phyloP scores from a whole-genome alignment of 2,329 filamentous ascomycete genomes.

The Diplodia seriata region DNA sequence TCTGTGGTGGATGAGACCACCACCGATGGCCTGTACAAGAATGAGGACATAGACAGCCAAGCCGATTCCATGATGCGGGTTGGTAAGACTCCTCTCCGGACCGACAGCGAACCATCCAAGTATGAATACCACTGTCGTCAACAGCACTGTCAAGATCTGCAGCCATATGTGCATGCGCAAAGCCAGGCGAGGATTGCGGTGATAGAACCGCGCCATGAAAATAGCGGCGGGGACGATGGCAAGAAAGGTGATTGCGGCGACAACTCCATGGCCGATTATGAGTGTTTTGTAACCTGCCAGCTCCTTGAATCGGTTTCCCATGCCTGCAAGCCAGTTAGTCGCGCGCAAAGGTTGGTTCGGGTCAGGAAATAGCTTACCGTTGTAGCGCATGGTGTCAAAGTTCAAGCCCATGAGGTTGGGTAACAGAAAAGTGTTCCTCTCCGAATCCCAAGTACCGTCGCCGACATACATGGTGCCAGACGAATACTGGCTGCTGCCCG shows the following conservation, averaged over 20 bases:
- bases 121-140: slow-evolving; percentile 75
- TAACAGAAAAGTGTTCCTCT: slow-evolving; percentile 77
- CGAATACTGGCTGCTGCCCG: slow-evolving; percentile 75
- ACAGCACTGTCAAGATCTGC: slow-evolving; percentile 70
- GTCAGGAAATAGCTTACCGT: slow-evolving; percentile 62
- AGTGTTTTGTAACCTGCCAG: slow-evolving; percentile 73
- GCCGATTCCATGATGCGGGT: slow-evolving; percentile 85
- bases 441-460: slow-evolving; percentile 83
- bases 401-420: slow-evolving; percentile 79
- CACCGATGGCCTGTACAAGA: slow-evolving; percentile 73
- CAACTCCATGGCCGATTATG: slow-evolving; percentile 73
- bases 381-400: slow-evolving; percentile 83
- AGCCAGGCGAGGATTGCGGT: slow-evolving; percentile 65
- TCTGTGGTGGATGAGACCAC: slow-evolving; percentile 66
- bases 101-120: slow-evolving; percentile 82
- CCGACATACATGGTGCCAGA: slow-evolving; percentile 78
- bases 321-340: slow-evolving; percentile 61
- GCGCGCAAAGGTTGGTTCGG: background rate
- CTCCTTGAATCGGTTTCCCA: slow-evolving; percentile 79
- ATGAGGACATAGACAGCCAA: slow-evolving; percentile 78
- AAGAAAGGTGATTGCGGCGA: slow-evolving; percentile 77
- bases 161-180: slow-evolving; percentile 76
- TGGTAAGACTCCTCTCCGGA: slow-evolving; percentile 72
- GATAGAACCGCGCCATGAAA: slow-evolving; percentile 75
- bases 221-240: slow-evolving; percentile 76